phyloP scores from a whole-genome alignment of 2,329 filamentous ascomycete species.

The Mycocentrospora acerina region DNA sequence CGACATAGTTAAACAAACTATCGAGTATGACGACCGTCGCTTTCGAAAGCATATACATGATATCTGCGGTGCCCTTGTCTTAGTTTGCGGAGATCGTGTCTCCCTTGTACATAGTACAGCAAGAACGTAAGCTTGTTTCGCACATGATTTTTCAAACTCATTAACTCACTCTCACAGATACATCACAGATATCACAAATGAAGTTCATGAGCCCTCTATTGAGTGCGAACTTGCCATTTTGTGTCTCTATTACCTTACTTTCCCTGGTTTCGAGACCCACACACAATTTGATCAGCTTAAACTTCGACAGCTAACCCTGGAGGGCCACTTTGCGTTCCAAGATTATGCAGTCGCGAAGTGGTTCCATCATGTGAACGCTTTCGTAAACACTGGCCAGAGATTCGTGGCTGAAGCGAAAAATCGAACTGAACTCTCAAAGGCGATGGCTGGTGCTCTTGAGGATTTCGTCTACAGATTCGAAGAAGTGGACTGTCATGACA shows the following conservation, averaged over 20 bases:
- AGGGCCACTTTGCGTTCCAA: conserved; percentile 28
- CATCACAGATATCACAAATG: conserved; percentile 16
- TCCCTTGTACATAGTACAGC: conserved; percentile 26
- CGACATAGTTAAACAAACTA: conserved; percentile 13
- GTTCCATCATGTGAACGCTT: conserved; percentile 31
- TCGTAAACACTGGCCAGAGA: conserved; percentile 17
- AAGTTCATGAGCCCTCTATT: conserved; percentile 22
- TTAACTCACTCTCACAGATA: conserved; percentile 14
- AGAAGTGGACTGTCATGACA: conserved; percentile 17
- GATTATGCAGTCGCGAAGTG: conserved; percentile 35
- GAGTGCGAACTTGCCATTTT: conserved; percentile 28
- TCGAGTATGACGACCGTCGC: conserved; percentile 21
- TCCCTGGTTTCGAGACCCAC: conserved; percentile 21
- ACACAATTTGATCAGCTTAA: conserved; percentile 8
- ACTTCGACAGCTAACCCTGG: conserved; percentile 13
- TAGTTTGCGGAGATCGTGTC: conserved; percentile 13
- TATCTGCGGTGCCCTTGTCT: conserved; percentile 23
- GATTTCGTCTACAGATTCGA: conserved; percentile 21
- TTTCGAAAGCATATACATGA: conserved; percentile 26
- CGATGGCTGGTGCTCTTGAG: conserved; percentile 16
- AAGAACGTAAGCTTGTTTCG: conserved; percentile 14
- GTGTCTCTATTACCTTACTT: conserved; percentile 29
- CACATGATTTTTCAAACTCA: too few relatives aligned
- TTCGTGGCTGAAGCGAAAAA: conserved; percentile 16
- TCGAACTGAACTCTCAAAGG: conserved; percentile 3